Percentiles rank a stretch among this genome's conserved stretches.
Evolutionary conservation across 1,284 basidiomycete genomes (phyloP).

Genomic region (Pseudozyma thailandica): DNA sequence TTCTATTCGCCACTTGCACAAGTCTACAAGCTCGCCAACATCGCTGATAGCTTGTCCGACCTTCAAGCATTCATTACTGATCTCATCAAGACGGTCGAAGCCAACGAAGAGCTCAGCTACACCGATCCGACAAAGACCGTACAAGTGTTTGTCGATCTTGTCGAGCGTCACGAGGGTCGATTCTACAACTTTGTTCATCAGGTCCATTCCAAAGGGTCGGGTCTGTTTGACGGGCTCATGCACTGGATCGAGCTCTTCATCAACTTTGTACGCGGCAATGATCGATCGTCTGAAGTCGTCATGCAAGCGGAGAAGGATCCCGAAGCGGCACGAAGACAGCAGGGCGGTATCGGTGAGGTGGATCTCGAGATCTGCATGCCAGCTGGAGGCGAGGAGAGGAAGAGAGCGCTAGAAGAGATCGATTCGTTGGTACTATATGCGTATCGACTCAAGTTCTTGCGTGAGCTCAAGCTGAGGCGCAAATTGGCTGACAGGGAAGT

Average conservation of each 20-base stretch:
- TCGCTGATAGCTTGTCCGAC: slow-evolving; percentile 91
- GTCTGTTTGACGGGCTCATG: slow-evolving; percentile 93
- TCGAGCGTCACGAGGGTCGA: slow-evolving; percentile 90
- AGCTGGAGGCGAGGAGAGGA: slow-evolving; percentile 53
- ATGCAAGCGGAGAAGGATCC: slow-evolving; percentile 67
- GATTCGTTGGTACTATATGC: slow-evolving; percentile 62
- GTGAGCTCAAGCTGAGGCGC: slow-evolving; percentile 62
- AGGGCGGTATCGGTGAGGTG: slow-evolving; percentile 56
- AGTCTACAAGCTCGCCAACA: slow-evolving; percentile 96
- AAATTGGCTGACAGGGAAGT: slow-evolving; percentile 58
- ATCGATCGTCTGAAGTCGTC: slow-evolving; percentile 72
- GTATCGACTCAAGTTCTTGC: slow-evolving; percentile 63
- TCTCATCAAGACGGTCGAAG: slow-evolving; percentile 92
- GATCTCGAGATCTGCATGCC: slow-evolving; percentile 65
- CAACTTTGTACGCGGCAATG: slow-evolving; percentile 87
- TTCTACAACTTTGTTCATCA: slow-evolving; percentile 99
- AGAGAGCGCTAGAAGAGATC: slow-evolving; percentile 58
- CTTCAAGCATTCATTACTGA: slow-evolving; percentile 95
- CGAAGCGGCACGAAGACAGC: slow-evolving; percentile 7
- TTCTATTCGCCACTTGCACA: slow-evolving; percentile 98
- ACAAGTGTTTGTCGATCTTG: slow-evolving; percentile 91
- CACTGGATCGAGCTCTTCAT: slow-evolving; percentile 96
- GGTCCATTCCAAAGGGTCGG: slow-evolving; percentile 95
- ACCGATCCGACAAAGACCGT: slow-evolving; percentile 87
- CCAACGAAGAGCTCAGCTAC: slow-evolving; percentile 85